Conservation (phyloP, 768 basidiomycete species). For the Phylloporus sp. region DNA sequence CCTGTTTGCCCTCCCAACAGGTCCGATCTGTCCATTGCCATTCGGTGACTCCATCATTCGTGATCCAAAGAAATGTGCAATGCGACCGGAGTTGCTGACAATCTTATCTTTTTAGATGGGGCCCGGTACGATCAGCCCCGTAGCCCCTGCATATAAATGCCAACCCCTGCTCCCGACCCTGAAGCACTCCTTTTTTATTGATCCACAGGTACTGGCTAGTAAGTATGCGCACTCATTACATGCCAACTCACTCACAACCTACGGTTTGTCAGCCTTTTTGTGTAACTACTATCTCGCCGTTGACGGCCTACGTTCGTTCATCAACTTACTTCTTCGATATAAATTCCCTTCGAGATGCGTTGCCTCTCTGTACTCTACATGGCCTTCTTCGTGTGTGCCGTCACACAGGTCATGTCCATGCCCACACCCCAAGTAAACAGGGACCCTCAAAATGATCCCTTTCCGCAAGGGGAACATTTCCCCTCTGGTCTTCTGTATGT, state of each 20-base stretch:
- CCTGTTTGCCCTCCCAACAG: too few species aligned
- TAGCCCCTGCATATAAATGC: neutral
- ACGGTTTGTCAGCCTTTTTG: slow-evolving; percentile 9
- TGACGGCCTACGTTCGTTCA: slow-evolving; percentile 11
- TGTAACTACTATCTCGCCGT: slow-evolving; percentile 1
- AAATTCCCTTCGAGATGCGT: slow-evolving; percentile 9
- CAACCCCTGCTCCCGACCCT: neutral
- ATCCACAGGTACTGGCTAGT: slow-evolving; percentile 22
- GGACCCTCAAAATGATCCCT: neutral
- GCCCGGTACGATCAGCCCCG: neutral
- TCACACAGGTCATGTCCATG: slow-evolving; percentile 8
- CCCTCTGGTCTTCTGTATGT: neutral
- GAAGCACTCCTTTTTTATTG: neutral
- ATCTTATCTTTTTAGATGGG: too few species aligned
- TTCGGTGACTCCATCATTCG: too few species aligned
- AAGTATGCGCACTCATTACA: neutral
- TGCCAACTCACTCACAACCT: slow-evolving; percentile 1
- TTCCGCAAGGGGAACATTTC: neutral
- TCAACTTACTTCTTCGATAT: neutral
- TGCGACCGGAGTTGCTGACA: too few species aligned
- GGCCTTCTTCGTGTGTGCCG: slow-evolving; percentile 2
- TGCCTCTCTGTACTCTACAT: slow-evolving; percentile 3
- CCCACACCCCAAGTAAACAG: slow-evolving; percentile 4
- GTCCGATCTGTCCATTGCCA: too few species aligned
- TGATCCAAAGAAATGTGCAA: too few species aligned